These are phyloP conservation scores for Geotrichum armillariae DNA, from an alignment of 1,139 yeast genomes.

Conservation along the genomic window DNA sequence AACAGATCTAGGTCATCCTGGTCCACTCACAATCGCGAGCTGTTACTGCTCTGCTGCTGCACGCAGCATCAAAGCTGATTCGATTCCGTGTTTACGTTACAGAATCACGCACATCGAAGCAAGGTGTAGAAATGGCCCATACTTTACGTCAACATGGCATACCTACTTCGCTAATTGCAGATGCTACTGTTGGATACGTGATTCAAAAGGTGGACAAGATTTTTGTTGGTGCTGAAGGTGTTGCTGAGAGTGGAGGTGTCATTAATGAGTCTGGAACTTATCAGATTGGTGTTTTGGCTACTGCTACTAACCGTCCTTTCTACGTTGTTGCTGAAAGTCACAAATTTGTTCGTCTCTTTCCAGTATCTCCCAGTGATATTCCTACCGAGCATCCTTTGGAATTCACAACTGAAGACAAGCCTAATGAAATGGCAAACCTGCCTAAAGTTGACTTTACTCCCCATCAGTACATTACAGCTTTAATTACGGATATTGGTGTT, in stretches of 20 bases:
- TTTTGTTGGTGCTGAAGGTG: slow-evolving; percentile 98
- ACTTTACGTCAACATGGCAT: slow-evolving; percentile 71
- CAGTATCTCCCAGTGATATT: slow-evolving; percentile 88
- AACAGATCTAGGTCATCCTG: slow-evolving; percentile 46
- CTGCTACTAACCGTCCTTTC: slow-evolving; percentile 86
- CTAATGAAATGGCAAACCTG: slow-evolving; percentile 36
- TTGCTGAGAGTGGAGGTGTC: slow-evolving; percentile 97
- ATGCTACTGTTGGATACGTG: slow-evolving; percentile 91
- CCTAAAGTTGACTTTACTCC: slow-evolving; percentile 89
- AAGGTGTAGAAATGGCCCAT: slow-evolving; percentile 76
- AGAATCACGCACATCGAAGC: slow-evolving; percentile 84
- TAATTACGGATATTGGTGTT: slow-evolving; percentile 94
- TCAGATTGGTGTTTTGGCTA: slow-evolving; percentile 92
- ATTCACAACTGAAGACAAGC: slow-evolving; percentile 35
- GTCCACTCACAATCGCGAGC: slow-evolving; percentile 95
- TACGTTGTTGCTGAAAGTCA: slow-evolving; percentile 94
- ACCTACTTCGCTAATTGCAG: slow-evolving; percentile 90
- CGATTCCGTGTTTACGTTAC: slow-evolving; percentile 91
- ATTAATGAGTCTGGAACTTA: slow-evolving; percentile 95
- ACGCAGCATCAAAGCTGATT: slow-evolving; percentile 71
- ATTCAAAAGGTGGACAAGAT: slow-evolving; percentile 91
- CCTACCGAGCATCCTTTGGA: slow-evolving; percentile 54
- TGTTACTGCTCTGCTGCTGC: slow-evolving; percentile 69
- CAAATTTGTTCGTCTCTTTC: slow-evolving; percentile 94
- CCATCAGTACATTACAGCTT: slow-evolving; percentile 91